Base-by-base conservation (phyloP, 2,329 filamentous ascomycete genomes). In the Cladophialophora immunda region DNA sequence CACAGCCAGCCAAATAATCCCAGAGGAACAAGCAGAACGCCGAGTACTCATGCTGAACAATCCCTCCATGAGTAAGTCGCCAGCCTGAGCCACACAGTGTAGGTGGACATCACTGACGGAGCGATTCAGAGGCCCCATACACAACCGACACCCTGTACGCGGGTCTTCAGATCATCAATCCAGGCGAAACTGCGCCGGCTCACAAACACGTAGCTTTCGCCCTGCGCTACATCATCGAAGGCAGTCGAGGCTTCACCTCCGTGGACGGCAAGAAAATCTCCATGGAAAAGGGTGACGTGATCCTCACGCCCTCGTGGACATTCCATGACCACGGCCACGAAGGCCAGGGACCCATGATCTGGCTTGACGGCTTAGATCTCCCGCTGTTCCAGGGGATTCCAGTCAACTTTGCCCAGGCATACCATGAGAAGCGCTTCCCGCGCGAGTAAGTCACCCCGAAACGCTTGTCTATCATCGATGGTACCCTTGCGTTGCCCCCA, bases 321-420 rank as follows among this genome's bases (percentile, higher is more conserved):
- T 88, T 83, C 80, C 86, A 87, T 66, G 86, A 88, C 64, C 85
- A 88, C 64, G 86, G 86, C 2, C 87, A 87, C 52, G 84, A 87
- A 61, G 83, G 84, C 7, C 76, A 78, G 0, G 78, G 78, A 0
- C 84, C 85, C 0, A 82, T 87, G 72, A 82, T 88, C 25, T 88
- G 86, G 86, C 76, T 88, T 0, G 86, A 88, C 71, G 83, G 81
- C 2, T 73, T 88, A 1, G 83, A 87, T 73, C 72, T 87, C 0
- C 85, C 86, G 0, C 74, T 80, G 1, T 86, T 85, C 71, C 4
- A 5, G 11, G 3, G 2, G 1, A 3, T 22, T 3, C 4, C 3
- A 4, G 9, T 85, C 0, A 81, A 87, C 70, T 87, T 87, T 68
- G 83, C 83, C 0, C 79, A 87, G 72, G 79, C 83, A 55, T 87